Evolutionary conservation across 176 grass and related monocot species (phyloP).

Genomic region (Cenchrus americanus): DNA sequence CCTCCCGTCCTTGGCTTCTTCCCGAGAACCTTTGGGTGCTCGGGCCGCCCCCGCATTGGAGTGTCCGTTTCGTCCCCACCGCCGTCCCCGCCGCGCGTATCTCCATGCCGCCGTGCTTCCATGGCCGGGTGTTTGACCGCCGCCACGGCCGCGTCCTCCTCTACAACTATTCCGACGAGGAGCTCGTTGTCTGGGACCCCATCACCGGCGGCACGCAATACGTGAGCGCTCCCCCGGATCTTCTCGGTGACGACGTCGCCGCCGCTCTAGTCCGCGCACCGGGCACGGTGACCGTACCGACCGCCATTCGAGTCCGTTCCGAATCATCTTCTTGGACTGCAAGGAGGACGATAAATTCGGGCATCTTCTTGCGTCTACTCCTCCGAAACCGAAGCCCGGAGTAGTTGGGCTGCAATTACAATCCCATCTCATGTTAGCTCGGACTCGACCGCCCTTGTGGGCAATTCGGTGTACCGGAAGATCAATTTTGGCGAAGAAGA

Average conservation of each 20-base stretch:
- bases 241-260: not conserved
- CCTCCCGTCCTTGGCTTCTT: no score
- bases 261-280: not conserved
- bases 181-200: no score
- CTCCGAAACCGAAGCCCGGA: not conserved
- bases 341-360: not conserved
- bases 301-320: not conserved
- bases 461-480: not conserved
- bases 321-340: not conserved
- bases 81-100: no score
- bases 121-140: no score
- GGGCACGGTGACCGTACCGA: not conserved
- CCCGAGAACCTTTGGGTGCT: no score
- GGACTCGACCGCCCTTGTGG: not conserved
- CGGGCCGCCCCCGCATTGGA: no score
- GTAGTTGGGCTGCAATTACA: not conserved
- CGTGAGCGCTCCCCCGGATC: not conserved
- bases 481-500: not conserved
- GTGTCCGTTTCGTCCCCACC: no score
- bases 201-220: no score
- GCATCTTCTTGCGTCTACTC: not conserved
- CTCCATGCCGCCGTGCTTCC: no score
- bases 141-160: no score
- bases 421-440: not conserved
- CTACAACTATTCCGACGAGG: no score